Conservation (phyloP, 163 green algal genomes). For the Chlorella variabilis region DNA sequence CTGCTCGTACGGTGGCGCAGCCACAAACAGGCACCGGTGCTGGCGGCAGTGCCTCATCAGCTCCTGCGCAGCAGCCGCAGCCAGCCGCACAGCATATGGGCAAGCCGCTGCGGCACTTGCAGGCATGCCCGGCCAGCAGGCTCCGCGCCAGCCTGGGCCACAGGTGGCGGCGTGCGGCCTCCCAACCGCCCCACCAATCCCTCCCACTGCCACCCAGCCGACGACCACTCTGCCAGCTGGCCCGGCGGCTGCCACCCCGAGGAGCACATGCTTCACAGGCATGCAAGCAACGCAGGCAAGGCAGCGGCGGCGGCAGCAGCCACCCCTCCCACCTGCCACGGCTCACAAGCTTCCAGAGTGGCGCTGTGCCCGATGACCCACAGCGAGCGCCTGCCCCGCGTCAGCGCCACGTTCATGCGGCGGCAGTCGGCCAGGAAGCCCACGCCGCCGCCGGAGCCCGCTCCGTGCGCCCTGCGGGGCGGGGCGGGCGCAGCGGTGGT, state of each 20-base stretch:
- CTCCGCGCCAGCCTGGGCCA: no score
- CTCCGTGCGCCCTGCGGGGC: conserved; percentile 3
- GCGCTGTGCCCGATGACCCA: conserved; percentile 82
- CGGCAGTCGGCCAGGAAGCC: conserved; percentile 86
- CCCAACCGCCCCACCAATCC: no score
- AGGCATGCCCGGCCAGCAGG: neutral
- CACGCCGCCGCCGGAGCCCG: conserved; percentile 46
- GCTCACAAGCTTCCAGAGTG: conserved; percentile 59
- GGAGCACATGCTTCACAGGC: no score
- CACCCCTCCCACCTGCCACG: conserved; percentile 61
- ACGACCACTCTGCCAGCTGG: no score
- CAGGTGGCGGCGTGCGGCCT: no score
- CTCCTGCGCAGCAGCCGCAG: no score
- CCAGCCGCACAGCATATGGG: no score
- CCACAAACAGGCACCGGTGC: conserved; percentile 8
- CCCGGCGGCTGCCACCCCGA: no score
- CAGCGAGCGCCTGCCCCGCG: conserved; percentile 76
- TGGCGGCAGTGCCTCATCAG: conserved; percentile 53
- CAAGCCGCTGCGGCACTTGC: neutral
- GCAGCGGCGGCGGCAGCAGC: neutral
- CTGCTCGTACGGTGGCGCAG: conserved; percentile 6
- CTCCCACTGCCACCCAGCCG: no score
- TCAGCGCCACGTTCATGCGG: conserved; percentile 92
- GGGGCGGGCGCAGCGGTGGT: neutral
- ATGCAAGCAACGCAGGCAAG: no score